Conservation (phyloP, 495 filamentous ascomycete genomes). For the Talaromyces thailandensis region DNA sequence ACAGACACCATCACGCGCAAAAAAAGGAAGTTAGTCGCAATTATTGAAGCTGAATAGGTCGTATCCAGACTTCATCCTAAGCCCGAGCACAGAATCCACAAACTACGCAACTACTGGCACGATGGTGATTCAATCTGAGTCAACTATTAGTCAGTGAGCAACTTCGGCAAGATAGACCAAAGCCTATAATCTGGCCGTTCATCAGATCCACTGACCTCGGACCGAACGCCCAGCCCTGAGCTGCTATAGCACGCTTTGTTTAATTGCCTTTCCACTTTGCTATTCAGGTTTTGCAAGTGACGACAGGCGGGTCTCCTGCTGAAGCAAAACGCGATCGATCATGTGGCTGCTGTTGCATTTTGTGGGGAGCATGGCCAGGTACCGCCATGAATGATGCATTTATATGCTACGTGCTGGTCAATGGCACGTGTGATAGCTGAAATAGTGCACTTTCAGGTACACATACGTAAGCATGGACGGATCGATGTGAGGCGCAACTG, state of each 20-base stretch:
- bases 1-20: slow-evolving; percentile 8
- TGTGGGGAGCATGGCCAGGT: slow-evolving; percentile 4
- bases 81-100: not conserved
- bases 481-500: not conserved
- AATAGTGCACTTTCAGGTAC: not conserved
- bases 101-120: not conserved
- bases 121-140: not conserved
- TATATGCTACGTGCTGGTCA: not conserved
- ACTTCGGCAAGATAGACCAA: not conserved
- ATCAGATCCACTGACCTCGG: not conserved
- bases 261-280: not conserved
- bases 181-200: not conserved
- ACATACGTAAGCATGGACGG: not conserved
- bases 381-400: not conserved
- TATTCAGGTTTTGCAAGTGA: not conserved
- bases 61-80: not conserved
- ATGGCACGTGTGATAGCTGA: slow-evolving; percentile 6
- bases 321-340: slow-evolving; percentile 2
- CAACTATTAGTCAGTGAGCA: slow-evolving; percentile 1
- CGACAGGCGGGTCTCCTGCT: slow-evolving; percentile 1
- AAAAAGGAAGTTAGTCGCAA: slow-evolving; percentile 1
- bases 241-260: not conserved
- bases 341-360: slow-evolving; percentile 8
- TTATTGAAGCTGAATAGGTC: not conserved
- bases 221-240: slow-evolving; percentile 1